Conservation (phyloP, 306 rosid species). For the Begonia loranthoides region DNA sequence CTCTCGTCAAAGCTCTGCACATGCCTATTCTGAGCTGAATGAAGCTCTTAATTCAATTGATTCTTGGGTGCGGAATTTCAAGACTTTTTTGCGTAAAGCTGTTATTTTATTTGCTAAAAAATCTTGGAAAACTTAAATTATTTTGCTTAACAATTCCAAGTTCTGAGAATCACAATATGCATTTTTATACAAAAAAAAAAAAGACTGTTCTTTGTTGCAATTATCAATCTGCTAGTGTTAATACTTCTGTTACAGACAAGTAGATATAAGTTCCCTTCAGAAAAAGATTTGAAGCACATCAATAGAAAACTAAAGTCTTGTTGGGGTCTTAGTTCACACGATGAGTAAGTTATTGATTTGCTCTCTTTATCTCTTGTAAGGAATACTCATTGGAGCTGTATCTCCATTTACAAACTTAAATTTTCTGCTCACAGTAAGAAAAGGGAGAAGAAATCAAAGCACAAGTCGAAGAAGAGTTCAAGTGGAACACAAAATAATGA, state of each 20-base stretch:
- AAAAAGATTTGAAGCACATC: conserved; percentile 82
- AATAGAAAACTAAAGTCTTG: conserved; percentile 74
- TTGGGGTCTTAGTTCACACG: conserved; percentile 77
- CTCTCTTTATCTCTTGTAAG: conserved; percentile 18
- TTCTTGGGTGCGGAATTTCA: conserved; percentile 47
- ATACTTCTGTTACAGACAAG: conserved; percentile 32
- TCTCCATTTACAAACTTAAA: background rate
- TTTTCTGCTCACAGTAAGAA: conserved; percentile 53
- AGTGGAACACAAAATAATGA: conserved; percentile 27
- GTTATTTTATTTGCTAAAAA: background rate
- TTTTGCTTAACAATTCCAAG: background rate
- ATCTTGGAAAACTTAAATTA: background rate
- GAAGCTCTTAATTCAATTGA: conserved; percentile 48
- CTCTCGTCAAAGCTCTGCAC: conserved; percentile 37
- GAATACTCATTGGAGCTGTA: background rate
- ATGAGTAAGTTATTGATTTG: conserved; percentile 33
- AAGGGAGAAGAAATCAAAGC: conserved; percentile 92
- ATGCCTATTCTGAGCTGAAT: conserved; percentile 46
- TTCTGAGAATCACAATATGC: background rate
- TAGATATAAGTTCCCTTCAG: conserved; percentile 55
- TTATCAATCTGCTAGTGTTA: conserved; percentile 15
- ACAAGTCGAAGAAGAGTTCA: conserved; percentile 69
- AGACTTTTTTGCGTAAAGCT: conserved; percentile 4
- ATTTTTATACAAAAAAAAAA: background rate
- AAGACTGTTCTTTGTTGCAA: conserved; percentile 14